These are phyloP conservation scores for Wickerhamomyces sp. DNA, from an alignment of 1,139 yeast species.

Conservation along the genomic window DNA sequence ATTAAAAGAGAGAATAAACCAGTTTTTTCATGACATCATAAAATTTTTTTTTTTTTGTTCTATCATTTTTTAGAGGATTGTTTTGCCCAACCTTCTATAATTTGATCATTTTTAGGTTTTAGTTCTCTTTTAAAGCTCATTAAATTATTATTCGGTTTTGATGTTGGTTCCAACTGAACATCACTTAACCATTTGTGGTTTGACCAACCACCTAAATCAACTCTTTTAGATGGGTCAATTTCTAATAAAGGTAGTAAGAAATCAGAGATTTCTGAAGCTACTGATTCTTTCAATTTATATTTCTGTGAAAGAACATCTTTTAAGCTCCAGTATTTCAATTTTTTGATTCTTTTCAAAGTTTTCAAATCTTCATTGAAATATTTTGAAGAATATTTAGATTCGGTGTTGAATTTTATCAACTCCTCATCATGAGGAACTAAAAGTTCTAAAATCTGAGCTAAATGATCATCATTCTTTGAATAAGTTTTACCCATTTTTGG, in stretches of 20 bases:
- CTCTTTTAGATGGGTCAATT: slow-evolving; percentile 63
- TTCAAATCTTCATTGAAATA: slow-evolving; percentile 44
- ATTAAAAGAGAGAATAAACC: too few species aligned
- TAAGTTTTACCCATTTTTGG: slow-evolving; percentile 65
- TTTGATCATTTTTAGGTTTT: slow-evolving; percentile 23
- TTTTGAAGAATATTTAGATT: slow-evolving; percentile 49
- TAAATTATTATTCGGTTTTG: too few species aligned
- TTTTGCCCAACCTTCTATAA: slow-evolving; percentile 23
- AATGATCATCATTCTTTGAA: slow-evolving; percentile 77
- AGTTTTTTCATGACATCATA: too few species aligned
- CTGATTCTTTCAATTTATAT: slow-evolving; percentile 55
- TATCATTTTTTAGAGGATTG: neutral
- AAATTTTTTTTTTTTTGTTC: neutral
- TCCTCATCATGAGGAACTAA: slow-evolving; percentile 43
- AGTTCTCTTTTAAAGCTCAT: slow-evolving; percentile 13
- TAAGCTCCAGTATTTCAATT: slow-evolving; percentile 67
- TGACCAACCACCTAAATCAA: slow-evolving; percentile 79
- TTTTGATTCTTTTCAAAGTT: slow-evolving; percentile 49
- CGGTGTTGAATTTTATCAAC: slow-evolving; percentile 45
- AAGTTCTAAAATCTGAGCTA: slow-evolving; percentile 79
- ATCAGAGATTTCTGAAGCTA: slow-evolving; percentile 53
- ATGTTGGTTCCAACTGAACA: slow-evolving; percentile 7
- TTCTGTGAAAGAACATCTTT: slow-evolving; percentile 65
- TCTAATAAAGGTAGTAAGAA: slow-evolving; percentile 72
- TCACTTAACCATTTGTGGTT: slow-evolving; percentile 68